A percentile compares a stretch with the other conserved stretches of the same genome.
phyloP scores from a whole-genome alignment of 192 early-diverging fungal species.

The Backusella macrospora region DNA sequence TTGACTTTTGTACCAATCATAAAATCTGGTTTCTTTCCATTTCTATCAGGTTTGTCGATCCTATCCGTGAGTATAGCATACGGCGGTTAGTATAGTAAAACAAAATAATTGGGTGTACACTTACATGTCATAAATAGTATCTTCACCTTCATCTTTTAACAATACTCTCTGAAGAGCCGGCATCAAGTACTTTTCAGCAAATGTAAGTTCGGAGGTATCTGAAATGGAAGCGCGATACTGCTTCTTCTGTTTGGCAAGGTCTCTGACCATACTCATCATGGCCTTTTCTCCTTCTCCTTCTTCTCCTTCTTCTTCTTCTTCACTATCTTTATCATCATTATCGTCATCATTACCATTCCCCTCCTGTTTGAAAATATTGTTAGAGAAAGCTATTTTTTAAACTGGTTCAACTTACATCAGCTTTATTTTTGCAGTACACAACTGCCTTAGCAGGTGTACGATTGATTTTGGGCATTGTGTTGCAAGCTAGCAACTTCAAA shows the following conservation, averaged over 20 bases:
- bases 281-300: neutral
- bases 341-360: neutral
- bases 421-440: conserved; percentile 4
- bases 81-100: neutral
- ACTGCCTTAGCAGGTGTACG: neutral
- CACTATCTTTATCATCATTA: neutral
- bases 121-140: neutral
- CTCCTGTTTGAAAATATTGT: neutral
- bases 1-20: neutral
- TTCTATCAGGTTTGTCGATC: neutral
- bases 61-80: neutral
- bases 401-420: conserved; percentile 15
- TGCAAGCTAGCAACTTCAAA: neutral
- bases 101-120: neutral
- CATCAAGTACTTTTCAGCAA: neutral
- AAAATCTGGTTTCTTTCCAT: conserved; percentile 1
- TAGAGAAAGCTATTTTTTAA: conserved; percentile 1
- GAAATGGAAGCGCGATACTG: neutral
- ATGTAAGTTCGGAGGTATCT: neutral
- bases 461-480: neutral
- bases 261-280: conserved; percentile 1
- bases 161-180: neutral
- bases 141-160: neutral
- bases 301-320: neutral
- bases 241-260: conserved; percentile 3